These are phyloP conservation scores for Petunia hybrid DNA, from an alignment of 305 asterid species.

Conservation along the genomic window DNA sequence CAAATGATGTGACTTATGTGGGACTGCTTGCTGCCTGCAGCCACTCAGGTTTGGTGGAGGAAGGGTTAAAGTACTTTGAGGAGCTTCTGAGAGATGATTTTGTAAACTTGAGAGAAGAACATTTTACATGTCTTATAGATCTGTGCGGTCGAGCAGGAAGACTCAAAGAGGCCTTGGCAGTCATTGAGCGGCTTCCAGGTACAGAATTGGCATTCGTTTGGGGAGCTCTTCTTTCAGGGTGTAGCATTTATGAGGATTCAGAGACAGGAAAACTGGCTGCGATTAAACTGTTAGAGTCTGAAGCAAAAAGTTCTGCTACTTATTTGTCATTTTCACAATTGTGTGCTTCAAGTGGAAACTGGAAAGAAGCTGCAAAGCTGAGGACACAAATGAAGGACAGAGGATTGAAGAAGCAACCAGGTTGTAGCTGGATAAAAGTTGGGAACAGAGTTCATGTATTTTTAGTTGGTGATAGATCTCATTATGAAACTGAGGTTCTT, in stretches of 20 bases:
- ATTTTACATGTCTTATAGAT: slow-evolving; percentile 61
- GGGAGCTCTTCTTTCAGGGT: slow-evolving; percentile 68
- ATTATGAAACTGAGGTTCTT: slow-evolving; percentile 39
- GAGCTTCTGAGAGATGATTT: slow-evolving; percentile 50
- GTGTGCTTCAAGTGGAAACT: slow-evolving; percentile 50
- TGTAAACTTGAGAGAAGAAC: slow-evolving; percentile 54
- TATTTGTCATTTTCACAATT: slow-evolving; percentile 52
- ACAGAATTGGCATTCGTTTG: slow-evolving; percentile 51
- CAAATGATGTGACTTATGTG: slow-evolving; percentile 51
- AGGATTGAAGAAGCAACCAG: slow-evolving; percentile 77
- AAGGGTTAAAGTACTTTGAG: slow-evolving; percentile 54
- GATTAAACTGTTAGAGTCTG: slow-evolving; percentile 49
- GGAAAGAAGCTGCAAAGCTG: slow-evolving; percentile 58
- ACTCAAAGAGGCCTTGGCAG: slow-evolving; percentile 55
- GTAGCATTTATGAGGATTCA: slow-evolving; percentile 60
- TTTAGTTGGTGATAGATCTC: slow-evolving; percentile 57
- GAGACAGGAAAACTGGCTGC: slow-evolving; percentile 55
- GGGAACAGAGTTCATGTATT: slow-evolving; percentile 62
- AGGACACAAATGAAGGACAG: slow-evolving; percentile 60
- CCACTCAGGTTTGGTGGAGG: slow-evolving; percentile 59
- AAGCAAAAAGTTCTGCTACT: slow-evolving; percentile 47
- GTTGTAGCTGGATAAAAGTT: slow-evolving; percentile 82
- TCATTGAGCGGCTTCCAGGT: slow-evolving; percentile 42
- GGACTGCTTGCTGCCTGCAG: slow-evolving; percentile 64
- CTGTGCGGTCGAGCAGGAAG: slow-evolving; percentile 63